Evolutionary conservation across 106 monocot species (phyloP).

Genomic region (Posidonia australis): DNA sequence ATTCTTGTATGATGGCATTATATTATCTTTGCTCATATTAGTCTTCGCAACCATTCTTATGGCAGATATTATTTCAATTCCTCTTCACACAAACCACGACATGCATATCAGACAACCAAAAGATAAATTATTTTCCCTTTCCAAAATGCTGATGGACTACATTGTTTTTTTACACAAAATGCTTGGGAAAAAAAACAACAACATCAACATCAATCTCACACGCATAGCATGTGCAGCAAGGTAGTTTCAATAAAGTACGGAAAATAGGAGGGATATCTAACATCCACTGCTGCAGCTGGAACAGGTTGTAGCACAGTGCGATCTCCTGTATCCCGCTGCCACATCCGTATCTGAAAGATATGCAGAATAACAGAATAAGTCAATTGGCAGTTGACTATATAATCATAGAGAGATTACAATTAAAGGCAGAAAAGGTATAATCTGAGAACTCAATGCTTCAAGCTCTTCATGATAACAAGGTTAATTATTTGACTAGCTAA

Average conservation of each 20-base stretch:
- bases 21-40: no score
- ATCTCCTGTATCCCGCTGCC: constrained; percentile 75
- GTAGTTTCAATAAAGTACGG: not conserved
- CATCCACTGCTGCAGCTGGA: constrained; percentile 86
- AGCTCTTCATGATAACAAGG: no score
- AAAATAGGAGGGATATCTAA: constrained; percentile 19
- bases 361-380: constrained; percentile 1
- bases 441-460: not conserved
- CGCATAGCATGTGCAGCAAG: not conserved
- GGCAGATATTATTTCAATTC: no score
- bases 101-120: no score
- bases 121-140: no score
- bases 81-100: no score
- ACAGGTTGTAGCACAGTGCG: constrained; percentile 77
- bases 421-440: not conserved
- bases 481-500: not conserved
- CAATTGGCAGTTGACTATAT: no score
- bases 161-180: no score
- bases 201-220: not conserved
- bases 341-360: constrained; percentile 72
- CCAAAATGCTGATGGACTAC: no score
- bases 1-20: no score
- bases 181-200: not conserved
- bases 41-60: no score
- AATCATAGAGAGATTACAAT: not conserved